These are phyloP conservation scores for Paraphoma sp. DNA, from an alignment of 2,329 filamentous ascomycete genomes.

Conservation along the genomic window DNA sequence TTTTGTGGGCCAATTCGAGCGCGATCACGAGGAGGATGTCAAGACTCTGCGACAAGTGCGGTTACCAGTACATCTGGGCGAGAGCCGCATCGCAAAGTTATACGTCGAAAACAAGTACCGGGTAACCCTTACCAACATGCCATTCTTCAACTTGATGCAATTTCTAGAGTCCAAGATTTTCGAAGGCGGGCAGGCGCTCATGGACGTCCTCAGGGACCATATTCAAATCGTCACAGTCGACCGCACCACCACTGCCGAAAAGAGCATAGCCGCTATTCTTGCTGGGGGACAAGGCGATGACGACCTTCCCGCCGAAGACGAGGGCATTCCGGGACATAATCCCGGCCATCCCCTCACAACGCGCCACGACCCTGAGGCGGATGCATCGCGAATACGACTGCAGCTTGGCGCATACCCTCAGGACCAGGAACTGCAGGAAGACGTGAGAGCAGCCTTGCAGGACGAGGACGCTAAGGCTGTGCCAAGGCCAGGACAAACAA, in stretches of 20 bases:
- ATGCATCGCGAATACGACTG: conserved; percentile 61
- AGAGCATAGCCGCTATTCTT: conserved; percentile 67
- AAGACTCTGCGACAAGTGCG: conserved; percentile 75
- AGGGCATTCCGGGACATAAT: conserved; percentile 72
- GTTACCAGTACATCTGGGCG: conserved; percentile 77
- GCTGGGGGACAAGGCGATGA: conserved; percentile 61
- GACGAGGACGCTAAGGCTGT: conserved; percentile 83
- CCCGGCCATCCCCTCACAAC: conserved; percentile 68
- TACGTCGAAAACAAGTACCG: conserved; percentile 90
- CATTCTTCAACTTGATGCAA: conserved; percentile 82
- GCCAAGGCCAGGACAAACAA: conserved; percentile 72
- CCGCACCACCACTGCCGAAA: conserved; percentile 60
- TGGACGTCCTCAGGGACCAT: conserved; percentile 71
- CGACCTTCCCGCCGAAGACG: conserved; percentile 68
- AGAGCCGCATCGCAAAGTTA: conserved; percentile 78
- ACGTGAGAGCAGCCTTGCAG: conserved; percentile 85
- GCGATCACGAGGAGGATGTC: conserved; percentile 80
- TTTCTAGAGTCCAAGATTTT: conserved; percentile 88
- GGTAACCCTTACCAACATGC: conserved; percentile 84
- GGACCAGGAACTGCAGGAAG: conserved; percentile 81
- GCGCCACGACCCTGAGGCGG: conserved; percentile 64
- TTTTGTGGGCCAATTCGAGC: conserved; percentile 74
- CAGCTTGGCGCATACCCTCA: conserved; percentile 83
- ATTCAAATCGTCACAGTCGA: conserved; percentile 67
- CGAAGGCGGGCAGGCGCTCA: conserved; percentile 78